Evolutionary conservation across 768 basidiomycete species (phyloP), one percentile per base, ranked within the genome.

Genomic region (Pholiota molesta): DNA sequence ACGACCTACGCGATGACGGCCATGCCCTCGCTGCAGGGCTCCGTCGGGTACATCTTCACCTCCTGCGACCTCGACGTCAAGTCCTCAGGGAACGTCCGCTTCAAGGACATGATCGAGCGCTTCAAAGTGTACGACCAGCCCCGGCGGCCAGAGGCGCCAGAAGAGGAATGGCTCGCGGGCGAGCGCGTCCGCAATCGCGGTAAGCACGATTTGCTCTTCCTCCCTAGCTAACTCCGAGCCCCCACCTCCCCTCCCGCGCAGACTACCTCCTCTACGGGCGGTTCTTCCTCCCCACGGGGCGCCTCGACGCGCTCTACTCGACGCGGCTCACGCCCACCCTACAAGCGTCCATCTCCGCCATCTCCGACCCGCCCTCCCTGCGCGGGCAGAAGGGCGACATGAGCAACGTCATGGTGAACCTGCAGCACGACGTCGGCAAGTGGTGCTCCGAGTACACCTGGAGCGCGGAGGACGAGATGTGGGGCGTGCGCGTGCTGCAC

Each of bases 191-290:
- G 94, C 69, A 81, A 81, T 19, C 83, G 90, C 61, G 94, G 96
- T 94, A 70, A 61, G 82, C 73, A 52, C 44, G 51, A 47, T 39
- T 19, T 5, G 5, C 5, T 37, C 31, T 6, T 44, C 14, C 8
- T 5, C 10, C 1, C 37, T 61, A 62, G 57, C 45, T 61, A 63
- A 63, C 65, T 55, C 31, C 45, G 19, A 40, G 58, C 37, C 13
- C 47, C 13, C 37, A 7, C 21, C 51, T 8, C 9, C 14, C 28
- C 2, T 42, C 21, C 28, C 55, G 33, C 28, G 5, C 65, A 96
- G 97, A 98, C 75, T 99, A 95, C 73, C 84, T 99, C 40, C 80
- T 98, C 23, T 98, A 97, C 72, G 97, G 97, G 16, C 87, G 95
- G 3, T 81, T 96, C 42, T 94, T 97, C 74, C 83, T 97, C 5